phyloP scores from a whole-genome alignment of 1,284 basidiomycete genomes.

The Cutaneotrichosporon cavernicola region DNA sequence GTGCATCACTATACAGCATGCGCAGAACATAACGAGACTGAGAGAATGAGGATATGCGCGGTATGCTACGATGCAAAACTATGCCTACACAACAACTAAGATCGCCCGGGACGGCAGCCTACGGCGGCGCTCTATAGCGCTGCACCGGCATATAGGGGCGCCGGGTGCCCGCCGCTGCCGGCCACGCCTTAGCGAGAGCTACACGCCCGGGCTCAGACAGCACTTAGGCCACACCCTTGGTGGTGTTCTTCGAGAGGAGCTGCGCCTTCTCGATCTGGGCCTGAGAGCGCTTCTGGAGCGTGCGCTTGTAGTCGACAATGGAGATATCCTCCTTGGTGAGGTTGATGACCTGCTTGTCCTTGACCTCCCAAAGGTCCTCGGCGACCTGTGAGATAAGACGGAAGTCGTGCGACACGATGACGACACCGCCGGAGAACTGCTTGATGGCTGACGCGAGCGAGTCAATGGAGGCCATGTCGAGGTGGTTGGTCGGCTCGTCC shows the following conservation, averaged over 20 bases:
- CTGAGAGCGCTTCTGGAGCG: slow-evolving; percentile 52
- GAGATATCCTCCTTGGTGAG: slow-evolving; percentile 82
- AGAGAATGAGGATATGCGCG: slow-evolving; percentile 9
- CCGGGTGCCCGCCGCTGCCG: background rate
- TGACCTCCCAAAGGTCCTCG: slow-evolving; percentile 98
- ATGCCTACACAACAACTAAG: slow-evolving; percentile 19
- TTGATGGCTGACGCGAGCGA: slow-evolving; percentile 92
- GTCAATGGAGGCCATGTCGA: slow-evolving; percentile 77
- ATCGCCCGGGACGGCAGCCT: background rate
- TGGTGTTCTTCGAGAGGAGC: slow-evolving; percentile 73
- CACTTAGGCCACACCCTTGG: slow-evolving; percentile 51
- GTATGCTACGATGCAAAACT: slow-evolving; percentile 17
- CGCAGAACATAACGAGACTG: slow-evolving; percentile 7
- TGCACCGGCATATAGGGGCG: background rate
- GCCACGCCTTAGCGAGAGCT: background rate
- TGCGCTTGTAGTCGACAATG: slow-evolving; percentile 86
- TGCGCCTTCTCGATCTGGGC: slow-evolving; percentile 83
- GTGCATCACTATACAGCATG: slow-evolving; percentile 12
- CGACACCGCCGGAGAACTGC: slow-evolving; percentile 95
- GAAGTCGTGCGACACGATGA: slow-evolving; percentile 97
- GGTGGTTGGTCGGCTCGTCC: slow-evolving; percentile 62
- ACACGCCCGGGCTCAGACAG: background rate
- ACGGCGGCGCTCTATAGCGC: background rate
- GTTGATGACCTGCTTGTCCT: slow-evolving; percentile 89
- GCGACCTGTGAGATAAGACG: slow-evolving; percentile 92